Evolutionary conservation across 768 basidiomycete genomes (phyloP).

Genomic region (Pisolithus albus): DNA sequence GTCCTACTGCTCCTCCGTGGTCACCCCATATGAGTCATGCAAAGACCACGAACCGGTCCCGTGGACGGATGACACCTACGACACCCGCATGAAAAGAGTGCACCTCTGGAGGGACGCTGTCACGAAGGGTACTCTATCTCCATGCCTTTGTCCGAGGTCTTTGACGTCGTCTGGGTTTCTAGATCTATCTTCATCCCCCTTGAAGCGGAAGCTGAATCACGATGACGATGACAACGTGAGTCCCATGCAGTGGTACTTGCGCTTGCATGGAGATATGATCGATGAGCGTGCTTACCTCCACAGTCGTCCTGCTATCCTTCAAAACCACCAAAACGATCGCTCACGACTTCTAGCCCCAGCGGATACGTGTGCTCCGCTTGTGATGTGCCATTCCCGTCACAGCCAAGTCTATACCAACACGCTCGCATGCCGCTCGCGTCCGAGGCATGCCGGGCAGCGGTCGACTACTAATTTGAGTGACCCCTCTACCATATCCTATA

Average conservation of each 20-base stretch:
- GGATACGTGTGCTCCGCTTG: slow-evolving; percentile 70
- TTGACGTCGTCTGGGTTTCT: slow-evolving; percentile 1
- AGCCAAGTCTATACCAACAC: slow-evolving; percentile 55
- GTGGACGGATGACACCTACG: slow-evolving; percentile 44
- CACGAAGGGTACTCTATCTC: neutral
- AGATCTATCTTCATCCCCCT: slow-evolving; percentile 28
- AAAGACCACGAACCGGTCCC: slow-evolving; percentile 17
- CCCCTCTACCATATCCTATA: neutral
- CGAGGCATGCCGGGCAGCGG: slow-evolving; percentile 68
- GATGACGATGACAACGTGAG: slow-evolving; percentile 37
- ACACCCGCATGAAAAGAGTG: slow-evolving; percentile 56
- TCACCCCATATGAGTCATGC: slow-evolving; percentile 34
- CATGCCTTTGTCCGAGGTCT: neutral
- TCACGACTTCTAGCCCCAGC: slow-evolving; percentile 35
- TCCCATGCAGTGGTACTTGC: slow-evolving; percentile 4
- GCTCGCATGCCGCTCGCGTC: slow-evolving; percentile 45
- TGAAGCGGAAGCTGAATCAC: slow-evolving; percentile 42
- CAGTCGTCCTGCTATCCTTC: slow-evolving; percentile 45
- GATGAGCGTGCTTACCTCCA: slow-evolving; percentile 10
- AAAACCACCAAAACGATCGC: slow-evolving; percentile 60
- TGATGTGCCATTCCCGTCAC: slow-evolving; percentile 57
- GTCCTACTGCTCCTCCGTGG: slow-evolving; percentile 69
- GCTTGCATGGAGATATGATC: neutral
- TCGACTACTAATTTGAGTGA: slow-evolving; percentile 67
- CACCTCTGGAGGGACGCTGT: slow-evolving; percentile 56